Evolutionary conservation across 2,329 filamentous ascomycete species (phyloP), one percentile per base, ranked within the genome.

Genomic region (Neonectria magnoliae): DNA sequence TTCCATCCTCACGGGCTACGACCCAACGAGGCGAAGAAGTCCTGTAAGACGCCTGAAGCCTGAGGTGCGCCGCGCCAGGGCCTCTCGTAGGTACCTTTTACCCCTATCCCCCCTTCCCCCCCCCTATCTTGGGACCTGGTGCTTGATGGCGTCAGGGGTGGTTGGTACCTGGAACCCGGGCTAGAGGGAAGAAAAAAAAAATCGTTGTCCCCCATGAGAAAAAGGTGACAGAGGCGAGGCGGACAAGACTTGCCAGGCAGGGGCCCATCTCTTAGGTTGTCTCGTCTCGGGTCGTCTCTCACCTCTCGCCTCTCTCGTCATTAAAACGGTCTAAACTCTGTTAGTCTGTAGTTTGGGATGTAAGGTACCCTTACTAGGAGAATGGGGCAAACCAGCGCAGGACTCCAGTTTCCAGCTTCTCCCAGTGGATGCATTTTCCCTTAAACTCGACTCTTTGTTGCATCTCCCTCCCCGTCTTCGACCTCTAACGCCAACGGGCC

Each of bases 71-170:
- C 5, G 54, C 45, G 53, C 33, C 11, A 48, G 42, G 47, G 36
- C 13, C 22, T 18, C 18, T 48, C 62, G 60, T 48, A 55, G 61
- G 61, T 48, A 31, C 33, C 51, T 20, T 45, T 33, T 60, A 60
- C 62, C 62, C 62, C 62, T 64, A 64, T 57, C 51, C 52, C 56
- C 68, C 61, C 52, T 57, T 66, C 61, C 53, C 62, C 68, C 66
- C 71, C 68, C 69, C 68, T 72, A 68, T 69, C 58, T 58, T 65
- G 63, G 61, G 60, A 60, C 48, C 63, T 64, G 51, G 65, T 66
- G 70, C 65, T 57, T 57, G 62, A 44, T 52, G 68, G 61, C 65
- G 68, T 57, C 68, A 72, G 69, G 70, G 70, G 65, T 62, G 58
- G 63, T 57, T 65, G 29, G 62, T 22, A 53, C 51, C 18, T 53